Base-by-base conservation (phyloP, 805 yeast species). In the Tetrapisispora arboricola region DNA sequence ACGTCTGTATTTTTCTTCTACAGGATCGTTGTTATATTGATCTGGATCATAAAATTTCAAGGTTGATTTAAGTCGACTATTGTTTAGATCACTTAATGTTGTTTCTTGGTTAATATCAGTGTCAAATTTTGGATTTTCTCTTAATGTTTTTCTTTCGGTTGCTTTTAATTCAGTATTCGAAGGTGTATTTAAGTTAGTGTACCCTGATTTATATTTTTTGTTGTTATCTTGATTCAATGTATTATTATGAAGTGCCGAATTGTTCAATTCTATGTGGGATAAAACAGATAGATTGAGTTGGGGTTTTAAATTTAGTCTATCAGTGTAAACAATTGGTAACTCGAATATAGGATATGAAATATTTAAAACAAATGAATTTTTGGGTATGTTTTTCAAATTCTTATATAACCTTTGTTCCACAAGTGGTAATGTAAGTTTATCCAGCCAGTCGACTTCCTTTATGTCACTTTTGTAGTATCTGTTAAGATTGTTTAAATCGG, bases 1-100 rank as follows among this genome's bases (percentile, higher is more conserved):
- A 43, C 81, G 77, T 49, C 95, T 76, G 55, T 82, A 86, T 57
- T 90, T 92, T 47, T 78, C 72, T 55, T 92, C 97, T 18, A 92
- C 80, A 1, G 96, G 95, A 52, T 90, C 94, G 44, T 72, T 76
- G 17, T 68, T 64, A 45, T 63, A 67, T 50, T 74, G 78, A 47
- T 83, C 90, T 0, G 87, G 87, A 50, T 83, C 92, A 54, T 75
- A 76, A 15, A 80, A 70, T 24, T 63, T 50, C 51, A 60, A 28
- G 1, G 67, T 59, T 5, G 68, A 55, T 32, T 44, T 64, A 22
- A 50, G 40, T 21, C 49, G 47, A 35, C 44, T 47, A n/a, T 61
- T 63, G 3, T 53, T 37, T 0, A 57, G 48, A 13, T 57, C 50
- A 32, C 11, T n/a, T 15, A 6, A 9, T 10, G 8, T 13, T 18